Evolutionary conservation across 768 basidiomycete species (phyloP), one percentile per base, ranked within the genome.

Genomic region (Calocybe gangraenosa): DNA sequence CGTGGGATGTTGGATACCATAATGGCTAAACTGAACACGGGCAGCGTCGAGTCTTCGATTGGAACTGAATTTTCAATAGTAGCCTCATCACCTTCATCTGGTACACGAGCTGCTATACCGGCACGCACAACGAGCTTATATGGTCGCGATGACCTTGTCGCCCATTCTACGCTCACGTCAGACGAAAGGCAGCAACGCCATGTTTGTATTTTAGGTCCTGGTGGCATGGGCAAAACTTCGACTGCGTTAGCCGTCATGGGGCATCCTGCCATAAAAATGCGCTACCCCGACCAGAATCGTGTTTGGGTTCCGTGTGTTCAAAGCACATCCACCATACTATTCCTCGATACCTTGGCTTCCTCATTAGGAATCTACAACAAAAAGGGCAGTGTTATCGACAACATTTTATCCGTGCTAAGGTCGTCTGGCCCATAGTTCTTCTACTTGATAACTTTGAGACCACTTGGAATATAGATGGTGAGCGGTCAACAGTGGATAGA

Each of bases 401-500:
- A 43, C 10, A 46, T 64, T 17, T 37, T 51, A n/a, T 40, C 30
- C 2, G 49, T 38, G 13, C 51, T 62, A 7, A 42, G 23, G 14
- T 40, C 39, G 33, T 35, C 36, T 6, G 34, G 34, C 46, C 52
- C 8, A 53, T 40, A 32, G 40, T 66, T 8, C 25, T 67, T 37
- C 52, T 61, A 10, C 44, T 67, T 7, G 65, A 67, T 40, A 67
- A 67, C 40, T 59, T 67, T 7, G 66, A 67, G 46, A 64, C 63
- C 2, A 53, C 58, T 1, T 67, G 64, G 65, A 62, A 64, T n/a
- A n/a, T 35, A n/a, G 34, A n/a, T 14, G 34, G 34, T n/a, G 34
- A 14, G 34, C 7, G 6, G 34, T 35, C 34, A 14, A 14, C 6
- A 14, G 14, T 14, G 6, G 34, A 35, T 4, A 5, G 17, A n/a